Conservation (phyloP, 129 eudicot species). For the Flaveria trinervia region DNA sequence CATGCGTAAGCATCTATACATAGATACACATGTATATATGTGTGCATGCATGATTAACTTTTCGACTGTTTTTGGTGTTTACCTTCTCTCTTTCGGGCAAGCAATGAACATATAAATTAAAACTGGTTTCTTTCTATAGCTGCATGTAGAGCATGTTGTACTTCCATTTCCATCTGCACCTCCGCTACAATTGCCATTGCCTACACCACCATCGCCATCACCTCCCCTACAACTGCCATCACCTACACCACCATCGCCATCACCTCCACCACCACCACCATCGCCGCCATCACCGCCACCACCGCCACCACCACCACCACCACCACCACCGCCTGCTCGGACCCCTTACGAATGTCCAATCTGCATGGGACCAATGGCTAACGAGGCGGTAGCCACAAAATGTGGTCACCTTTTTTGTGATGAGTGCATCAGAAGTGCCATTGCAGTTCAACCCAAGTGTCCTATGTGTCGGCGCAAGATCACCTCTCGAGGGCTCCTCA, state of each 20-base stretch:
- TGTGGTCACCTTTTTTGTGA: constrained; percentile 71
- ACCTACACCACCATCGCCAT: constrained; percentile 30
- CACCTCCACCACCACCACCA: background rate
- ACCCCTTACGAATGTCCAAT: constrained; percentile 49
- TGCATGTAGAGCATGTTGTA: constrained; percentile 9
- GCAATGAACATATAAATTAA: constrained; percentile 2
- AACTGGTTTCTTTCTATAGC: constrained; percentile 20
- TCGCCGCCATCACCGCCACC: constrained; percentile 5
- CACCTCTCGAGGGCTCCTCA: constrained; percentile 33
- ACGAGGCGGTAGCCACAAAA: constrained; percentile 47
- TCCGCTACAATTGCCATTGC: background rate
- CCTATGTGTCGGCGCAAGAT: constrained; percentile 51
- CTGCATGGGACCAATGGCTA: constrained; percentile 49
- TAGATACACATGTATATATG: background rate
- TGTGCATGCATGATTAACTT: background rate
- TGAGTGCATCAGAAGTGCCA: constrained; percentile 45
- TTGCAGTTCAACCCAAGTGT: constrained; percentile 35
- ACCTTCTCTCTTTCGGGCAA: constrained; percentile 8
- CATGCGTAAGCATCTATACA: background rate
- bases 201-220: no score
- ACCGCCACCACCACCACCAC: background rate
- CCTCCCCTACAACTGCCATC: background rate
- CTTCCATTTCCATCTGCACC: constrained; percentile 17
- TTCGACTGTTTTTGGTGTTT: constrained; percentile 1
- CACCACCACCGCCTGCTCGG: constrained; percentile 21